Conservation (phyloP, 2,329 filamentous ascomycete genomes). For the Lachnellula arida region DNA sequence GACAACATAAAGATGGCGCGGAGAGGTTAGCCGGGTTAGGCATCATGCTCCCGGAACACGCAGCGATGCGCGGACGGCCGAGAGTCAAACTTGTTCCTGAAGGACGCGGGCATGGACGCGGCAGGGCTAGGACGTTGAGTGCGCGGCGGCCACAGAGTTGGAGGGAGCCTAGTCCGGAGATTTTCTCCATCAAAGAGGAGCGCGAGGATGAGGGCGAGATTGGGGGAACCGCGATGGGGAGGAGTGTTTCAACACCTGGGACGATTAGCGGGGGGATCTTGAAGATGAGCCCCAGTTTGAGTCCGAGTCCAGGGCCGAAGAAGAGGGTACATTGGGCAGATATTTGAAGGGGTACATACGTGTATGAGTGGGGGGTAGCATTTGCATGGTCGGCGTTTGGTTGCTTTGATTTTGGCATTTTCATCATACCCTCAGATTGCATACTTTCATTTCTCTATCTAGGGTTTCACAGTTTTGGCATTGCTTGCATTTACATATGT, state of each 20-base stretch:
- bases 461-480: conserved; percentile 1
- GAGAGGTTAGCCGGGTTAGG: conserved; percentile 20
- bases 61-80: conserved; percentile 22
- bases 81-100: conserved; percentile 17
- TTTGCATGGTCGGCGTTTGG: conserved; percentile 1
- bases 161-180: conserved; percentile 30
- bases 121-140: conserved; percentile 24
- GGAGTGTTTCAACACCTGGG: conserved; percentile 13
- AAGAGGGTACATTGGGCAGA: conserved; percentile 31
- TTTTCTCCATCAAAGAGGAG: conserved; percentile 30
- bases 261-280: background rate
- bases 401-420: background rate
- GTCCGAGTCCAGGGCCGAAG: conserved; percentile 20
- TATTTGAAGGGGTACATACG: conserved; percentile 10
- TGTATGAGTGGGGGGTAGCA: background rate
- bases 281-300: conserved; percentile 3
- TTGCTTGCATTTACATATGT: background rate
- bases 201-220: conserved; percentile 18
- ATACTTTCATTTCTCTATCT: background rate
- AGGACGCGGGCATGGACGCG: conserved; percentile 18
- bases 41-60: conserved; percentile 19
- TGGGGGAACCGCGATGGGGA: background rate
- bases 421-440: background rate
- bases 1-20: conserved; percentile 7
- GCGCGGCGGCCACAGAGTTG: conserved; percentile 26